Percentiles rank a stretch among this genome's conserved stretches.
Conservation (phyloP, 208 protist species). For the Lotmaria passim region DNA sequence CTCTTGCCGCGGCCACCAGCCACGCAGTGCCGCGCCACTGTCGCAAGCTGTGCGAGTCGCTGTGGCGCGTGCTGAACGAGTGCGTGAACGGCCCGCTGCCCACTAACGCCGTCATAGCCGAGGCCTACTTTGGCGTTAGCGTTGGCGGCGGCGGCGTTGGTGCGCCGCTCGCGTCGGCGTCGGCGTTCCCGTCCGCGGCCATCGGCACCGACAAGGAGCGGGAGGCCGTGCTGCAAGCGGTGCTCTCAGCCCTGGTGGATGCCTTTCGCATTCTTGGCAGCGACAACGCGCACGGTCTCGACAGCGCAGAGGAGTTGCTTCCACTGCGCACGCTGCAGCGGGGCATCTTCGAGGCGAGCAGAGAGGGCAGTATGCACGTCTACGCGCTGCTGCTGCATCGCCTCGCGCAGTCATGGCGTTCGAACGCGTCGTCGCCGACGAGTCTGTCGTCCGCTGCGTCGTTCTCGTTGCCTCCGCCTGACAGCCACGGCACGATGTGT, state of each 20-base stretch:
- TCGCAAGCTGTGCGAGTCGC: slow-evolving; percentile 20
- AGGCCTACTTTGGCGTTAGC: not conserved
- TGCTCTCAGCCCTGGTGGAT: slow-evolving; percentile 14
- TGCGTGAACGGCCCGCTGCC: slow-evolving; percentile 20
- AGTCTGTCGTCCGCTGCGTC: not conserved
- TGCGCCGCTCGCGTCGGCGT: too few relatives aligned
- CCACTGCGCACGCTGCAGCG: slow-evolving; percentile 33
- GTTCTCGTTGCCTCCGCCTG: slow-evolving; percentile 6
- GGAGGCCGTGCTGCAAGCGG: slow-evolving; percentile 12
- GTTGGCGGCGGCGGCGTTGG: not conserved
- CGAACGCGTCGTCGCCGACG: slow-evolving; percentile 1
- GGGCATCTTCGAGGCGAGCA: slow-evolving; percentile 29
- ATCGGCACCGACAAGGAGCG: slow-evolving; percentile 6
- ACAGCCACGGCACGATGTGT: not conserved
- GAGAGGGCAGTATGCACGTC: slow-evolving; percentile 21
- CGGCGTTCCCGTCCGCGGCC: not conserved
- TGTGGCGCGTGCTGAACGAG: slow-evolving; percentile 30
- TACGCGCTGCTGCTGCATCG: slow-evolving; percentile 28
- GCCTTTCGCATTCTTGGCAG: slow-evolving; percentile 15
- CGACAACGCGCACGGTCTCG: not conserved
- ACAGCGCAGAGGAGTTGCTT: slow-evolving; percentile 23
- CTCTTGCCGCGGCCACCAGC: not conserved
- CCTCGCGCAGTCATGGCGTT: slow-evolving; percentile 23
- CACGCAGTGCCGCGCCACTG: slow-evolving; percentile 30
- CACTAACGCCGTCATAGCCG: not conserved